A percentile compares a stretch with the other conserved stretches of the same genome.
Evolutionary conservation across 371 early-diverging fungal species (phyloP).

Genomic region (Mortierella sp.): DNA sequence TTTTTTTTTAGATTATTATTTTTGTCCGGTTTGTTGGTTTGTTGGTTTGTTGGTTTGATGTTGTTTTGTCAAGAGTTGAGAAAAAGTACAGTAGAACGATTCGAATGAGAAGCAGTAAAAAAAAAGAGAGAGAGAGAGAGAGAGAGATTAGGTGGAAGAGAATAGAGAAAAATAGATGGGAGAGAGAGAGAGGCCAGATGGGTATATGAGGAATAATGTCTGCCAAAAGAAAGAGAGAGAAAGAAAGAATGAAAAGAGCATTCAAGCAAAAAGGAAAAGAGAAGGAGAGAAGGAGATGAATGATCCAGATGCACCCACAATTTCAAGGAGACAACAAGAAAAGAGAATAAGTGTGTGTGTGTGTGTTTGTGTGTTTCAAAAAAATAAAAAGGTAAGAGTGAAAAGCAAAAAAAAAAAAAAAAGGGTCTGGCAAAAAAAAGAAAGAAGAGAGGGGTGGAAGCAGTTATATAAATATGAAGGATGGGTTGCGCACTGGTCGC

Average conservation of each 20-base stretch:
- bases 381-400: too few species aligned
- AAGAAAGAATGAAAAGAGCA: background rate
- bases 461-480: too few species aligned
- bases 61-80: background rate
- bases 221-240: background rate
- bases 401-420: background rate
- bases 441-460: slow-evolving; percentile 7
- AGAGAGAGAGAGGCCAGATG: background rate
- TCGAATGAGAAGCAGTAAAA: background rate
- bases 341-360: too few species aligned
- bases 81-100: background rate
- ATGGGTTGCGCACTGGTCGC: too few species aligned
- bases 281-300: too few species aligned
- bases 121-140: background rate
- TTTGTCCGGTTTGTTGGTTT: too few species aligned
- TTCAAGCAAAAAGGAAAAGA: too few species aligned
- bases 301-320: too few species aligned
- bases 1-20: too few species aligned
- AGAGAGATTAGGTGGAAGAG: background rate
- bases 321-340: too few species aligned
- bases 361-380: too few species aligned
- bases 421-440: slow-evolving; percentile 2
- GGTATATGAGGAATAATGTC: background rate
- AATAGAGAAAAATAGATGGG: background rate
- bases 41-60: too few species aligned